These are phyloP conservation scores for Quillaja saponaria DNA, from an alignment of 306 rosid genomes.

Conservation along the genomic window DNA sequence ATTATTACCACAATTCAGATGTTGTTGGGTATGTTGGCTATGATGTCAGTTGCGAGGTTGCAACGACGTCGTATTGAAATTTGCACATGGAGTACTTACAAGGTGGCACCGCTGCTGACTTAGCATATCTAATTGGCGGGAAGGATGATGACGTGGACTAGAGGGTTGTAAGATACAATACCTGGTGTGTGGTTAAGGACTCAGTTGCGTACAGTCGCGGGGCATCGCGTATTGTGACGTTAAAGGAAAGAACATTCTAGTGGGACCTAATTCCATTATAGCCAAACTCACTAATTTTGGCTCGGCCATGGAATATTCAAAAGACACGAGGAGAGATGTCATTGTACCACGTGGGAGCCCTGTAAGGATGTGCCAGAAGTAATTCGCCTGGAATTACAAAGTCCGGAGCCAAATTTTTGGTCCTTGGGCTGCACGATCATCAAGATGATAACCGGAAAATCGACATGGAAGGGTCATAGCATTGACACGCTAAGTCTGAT, in stretches of 20 bases:
- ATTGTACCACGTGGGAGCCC: slow-evolving; percentile 76
- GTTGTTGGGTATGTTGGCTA: slow-evolving; percentile 59
- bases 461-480: slow-evolving; percentile 73
- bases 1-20: too few relatives aligned
- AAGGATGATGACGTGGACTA: slow-evolving; percentile 53
- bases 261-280: slow-evolving; percentile 25
- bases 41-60: slow-evolving; percentile 52
- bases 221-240: slow-evolving; percentile 88
- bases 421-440: slow-evolving; percentile 86
- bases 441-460: slow-evolving; percentile 78
- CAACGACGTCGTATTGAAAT: slow-evolving; percentile 54
- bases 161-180: slow-evolving; percentile 42
- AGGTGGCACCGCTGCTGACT: slow-evolving; percentile 67
- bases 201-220: slow-evolving; percentile 51
- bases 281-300: slow-evolving; percentile 86
- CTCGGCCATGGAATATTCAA: slow-evolving; percentile 39
- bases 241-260: slow-evolving; percentile 68
- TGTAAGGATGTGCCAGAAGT: slow-evolving; percentile 99
- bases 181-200: slow-evolving; percentile 64
- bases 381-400: slow-evolving; percentile 63
- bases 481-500: slow-evolving; percentile 58
- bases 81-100: slow-evolving; percentile 78
- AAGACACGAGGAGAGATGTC: background rate
- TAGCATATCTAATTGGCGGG: slow-evolving; percentile 10
- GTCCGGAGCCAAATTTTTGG: slow-evolving; percentile 88